phyloP scores from a whole-genome alignment of 495 filamentous ascomycete genomes.

The Aeminium ludgeri region DNA sequence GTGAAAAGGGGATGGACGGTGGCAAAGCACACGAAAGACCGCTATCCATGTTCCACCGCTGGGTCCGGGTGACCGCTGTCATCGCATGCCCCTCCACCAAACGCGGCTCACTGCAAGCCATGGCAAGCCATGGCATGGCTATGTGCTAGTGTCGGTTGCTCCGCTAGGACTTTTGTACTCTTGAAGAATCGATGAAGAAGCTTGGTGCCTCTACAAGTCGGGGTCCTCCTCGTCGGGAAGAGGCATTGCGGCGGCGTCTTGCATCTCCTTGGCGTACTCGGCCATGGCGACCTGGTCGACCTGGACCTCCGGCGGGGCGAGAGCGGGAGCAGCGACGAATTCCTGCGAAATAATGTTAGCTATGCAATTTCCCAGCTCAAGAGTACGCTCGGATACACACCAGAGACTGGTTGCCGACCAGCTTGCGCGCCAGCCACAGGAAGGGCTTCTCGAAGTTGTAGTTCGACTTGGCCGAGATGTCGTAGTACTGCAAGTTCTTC shows the following conservation, averaged over 20 bases:
- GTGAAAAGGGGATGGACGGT: not conserved
- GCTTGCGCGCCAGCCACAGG: constrained; percentile 97
- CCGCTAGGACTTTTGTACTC: too few species aligned
- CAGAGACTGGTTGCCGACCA: constrained; percentile 81
- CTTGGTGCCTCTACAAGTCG: constrained; percentile 36
- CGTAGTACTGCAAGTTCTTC: constrained; percentile 99
- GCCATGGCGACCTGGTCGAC: constrained; percentile 70
- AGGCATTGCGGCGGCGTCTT: constrained; percentile 59
- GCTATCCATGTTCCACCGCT: constrained; percentile 8
- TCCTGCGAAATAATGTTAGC: constrained; percentile 41
- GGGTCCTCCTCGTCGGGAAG: constrained; percentile 93
- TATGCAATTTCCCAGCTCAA: not conserved
- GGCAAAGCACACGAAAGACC: constrained; percentile 8
- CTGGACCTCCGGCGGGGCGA: constrained; percentile 79
- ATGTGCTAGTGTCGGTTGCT: too few species aligned
- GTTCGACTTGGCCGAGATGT: constrained; percentile 99
- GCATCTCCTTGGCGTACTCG: constrained; percentile 79
- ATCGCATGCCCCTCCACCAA: not conserved
- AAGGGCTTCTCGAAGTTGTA: constrained; percentile 99
- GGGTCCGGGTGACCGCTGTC: constrained; percentile 8
- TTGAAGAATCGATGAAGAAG: too few species aligned
- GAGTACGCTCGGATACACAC: constrained; percentile 35
- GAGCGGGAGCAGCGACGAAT: constrained; percentile 87
- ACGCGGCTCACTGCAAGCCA: not conserved
- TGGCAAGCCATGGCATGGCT: too few species aligned